Base-by-base conservation (phyloP, 2,329 filamentous ascomycete species). In the Ceratocystis papillata region DNA sequence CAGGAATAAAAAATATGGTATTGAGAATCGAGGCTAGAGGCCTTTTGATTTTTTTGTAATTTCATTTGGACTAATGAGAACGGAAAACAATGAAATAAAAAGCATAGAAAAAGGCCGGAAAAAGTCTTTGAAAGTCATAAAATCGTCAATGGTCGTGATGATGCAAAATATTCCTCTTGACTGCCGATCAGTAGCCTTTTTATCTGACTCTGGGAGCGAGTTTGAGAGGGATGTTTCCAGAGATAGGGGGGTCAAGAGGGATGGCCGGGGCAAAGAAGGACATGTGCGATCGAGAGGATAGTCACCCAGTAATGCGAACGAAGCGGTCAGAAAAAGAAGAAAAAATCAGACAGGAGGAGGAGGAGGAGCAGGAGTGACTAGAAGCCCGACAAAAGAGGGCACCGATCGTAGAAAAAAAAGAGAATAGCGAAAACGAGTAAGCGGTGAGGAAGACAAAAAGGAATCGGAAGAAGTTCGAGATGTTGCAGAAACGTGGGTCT, bases 111-210 rank as follows among this genome's bases (percentile, higher is more conserved):
- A 48, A 12, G 17, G 8, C 3, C 33, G 5, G 46, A 22, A 50
- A 50, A 50, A 53, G n/a, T 46, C 45, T 30, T 62, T 22, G 44
- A 63, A 65, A 33, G 59, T 63, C 50, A 62, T 67, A 67, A 62
- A 44, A 48, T 57, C 66, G 59, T 64, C 28, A 67, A 65, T 65
- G 57, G 48, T 61, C 55, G 41, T 53, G 55, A 64, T 61, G 30
- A 63, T 53, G 44, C 30, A 63, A 67, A 64, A 57, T 33, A 53
- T 33, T 33, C 33, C 57, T 41, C 12, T 17, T 25, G 25, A 59
- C 8, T 25, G 15, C 63, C 17, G 37, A 41, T 30, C 41, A 53
- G 48, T 8, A 22, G n/a, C 46, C 46, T 50, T 22, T 22, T 8
- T 20, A 25, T 25, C 20, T 12, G n/a, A 25, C 20, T 12, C 6